These are phyloP conservation scores for Nematodospora anomalae DNA, from an alignment of 1,139 yeast species.

Conservation along the genomic window DNA sequence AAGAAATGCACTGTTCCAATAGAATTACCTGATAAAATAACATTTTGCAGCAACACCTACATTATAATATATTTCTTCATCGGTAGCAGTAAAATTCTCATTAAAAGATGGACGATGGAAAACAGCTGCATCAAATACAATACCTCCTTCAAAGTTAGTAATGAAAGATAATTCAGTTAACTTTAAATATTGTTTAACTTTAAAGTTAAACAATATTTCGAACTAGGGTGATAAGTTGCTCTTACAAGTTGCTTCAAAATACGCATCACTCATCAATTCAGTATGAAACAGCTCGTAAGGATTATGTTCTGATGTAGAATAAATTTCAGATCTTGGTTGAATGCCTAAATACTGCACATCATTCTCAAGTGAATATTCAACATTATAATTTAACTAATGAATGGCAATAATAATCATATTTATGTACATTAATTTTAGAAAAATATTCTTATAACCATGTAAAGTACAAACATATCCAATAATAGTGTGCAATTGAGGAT, in stretches of 20 bases:
- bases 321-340: background rate
- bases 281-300: background rate
- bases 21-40: background rate
- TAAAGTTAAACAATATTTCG: background rate
- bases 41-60: background rate
- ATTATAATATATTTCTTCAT: background rate
- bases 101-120: background rate
- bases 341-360: background rate
- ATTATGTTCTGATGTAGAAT: background rate
- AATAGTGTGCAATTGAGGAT: background rate
- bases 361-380: background rate
- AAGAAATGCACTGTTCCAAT: too few relatives aligned
- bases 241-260: background rate
- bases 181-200: too few relatives aligned
- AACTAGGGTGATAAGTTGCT: too few relatives aligned
- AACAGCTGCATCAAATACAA: too few relatives aligned
- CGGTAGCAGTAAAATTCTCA: background rate
- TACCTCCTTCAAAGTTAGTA: background rate
- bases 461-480: background rate
- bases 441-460: background rate
- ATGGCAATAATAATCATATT: background rate
- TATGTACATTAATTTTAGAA: background rate
- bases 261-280: too few relatives aligned
- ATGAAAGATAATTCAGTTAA: background rate
- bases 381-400: background rate